phyloP scores from a whole-genome alignment of 495 filamentous ascomycete genomes.

The Aspergillus homomorphus region DNA sequence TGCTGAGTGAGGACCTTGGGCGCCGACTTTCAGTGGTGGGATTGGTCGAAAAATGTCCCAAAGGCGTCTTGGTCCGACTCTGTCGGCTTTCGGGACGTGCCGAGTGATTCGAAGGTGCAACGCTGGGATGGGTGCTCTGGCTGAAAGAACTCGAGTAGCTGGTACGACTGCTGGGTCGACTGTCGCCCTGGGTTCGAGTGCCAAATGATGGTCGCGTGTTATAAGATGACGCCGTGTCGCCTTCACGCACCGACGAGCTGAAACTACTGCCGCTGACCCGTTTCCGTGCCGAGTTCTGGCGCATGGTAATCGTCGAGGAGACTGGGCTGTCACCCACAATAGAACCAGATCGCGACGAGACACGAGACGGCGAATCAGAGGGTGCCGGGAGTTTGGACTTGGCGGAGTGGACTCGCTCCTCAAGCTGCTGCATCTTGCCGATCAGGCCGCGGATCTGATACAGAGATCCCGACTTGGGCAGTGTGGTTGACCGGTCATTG shows the following conservation, averaged over 20 bases:
- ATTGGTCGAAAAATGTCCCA: conserved; percentile 48
- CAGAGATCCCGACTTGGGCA: conserved; percentile 81
- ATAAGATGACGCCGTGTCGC: conserved; percentile 46
- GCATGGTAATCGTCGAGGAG: conserved; percentile 73
- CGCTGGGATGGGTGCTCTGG: conserved; percentile 37
- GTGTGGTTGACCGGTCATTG: conserved; percentile 29
- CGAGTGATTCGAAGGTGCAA: conserved; percentile 25
- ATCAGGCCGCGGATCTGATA: conserved; percentile 90
- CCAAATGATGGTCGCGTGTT: conserved; percentile 52
- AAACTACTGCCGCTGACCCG: conserved; percentile 59
- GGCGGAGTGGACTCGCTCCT: conserved; percentile 89
- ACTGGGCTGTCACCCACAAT: conserved; percentile 54
- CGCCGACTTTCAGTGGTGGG: conserved; percentile 45
- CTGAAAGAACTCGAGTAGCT: conserved; percentile 46
- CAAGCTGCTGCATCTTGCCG: conserved; percentile 93
- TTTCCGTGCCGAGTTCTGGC: conserved; percentile 63
- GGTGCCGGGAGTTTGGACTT: conserved; percentile 87
- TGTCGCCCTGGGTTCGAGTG: conserved; percentile 38
- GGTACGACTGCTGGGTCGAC: conserved; percentile 47
- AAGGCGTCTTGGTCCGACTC: conserved; percentile 66
- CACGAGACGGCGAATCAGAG: conserved; percentile 72
- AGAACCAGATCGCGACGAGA: conserved; percentile 64
- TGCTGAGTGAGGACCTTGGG: conserved; percentile 48
- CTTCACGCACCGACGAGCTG: conserved; percentile 51
- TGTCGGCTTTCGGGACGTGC: conserved; percentile 64